These are phyloP conservation scores for Bombardia bombarda DNA, from an alignment of 495 filamentous ascomycete species.

Conservation along the genomic window DNA sequence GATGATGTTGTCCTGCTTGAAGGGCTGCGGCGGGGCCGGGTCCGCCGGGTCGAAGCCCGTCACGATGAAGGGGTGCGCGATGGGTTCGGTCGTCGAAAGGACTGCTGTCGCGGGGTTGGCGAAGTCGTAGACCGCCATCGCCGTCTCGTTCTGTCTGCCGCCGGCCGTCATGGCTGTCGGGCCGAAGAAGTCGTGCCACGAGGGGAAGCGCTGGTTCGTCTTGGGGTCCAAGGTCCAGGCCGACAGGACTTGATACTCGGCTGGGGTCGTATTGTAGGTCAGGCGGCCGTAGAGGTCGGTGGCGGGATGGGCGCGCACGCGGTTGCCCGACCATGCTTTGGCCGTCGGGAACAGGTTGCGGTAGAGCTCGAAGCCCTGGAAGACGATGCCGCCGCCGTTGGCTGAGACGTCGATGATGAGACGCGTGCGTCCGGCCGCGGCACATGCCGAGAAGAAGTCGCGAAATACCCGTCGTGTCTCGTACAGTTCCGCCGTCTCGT, in stretches of 20 bases:
- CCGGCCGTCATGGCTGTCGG: no score
- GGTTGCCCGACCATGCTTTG: constrained; percentile 16
- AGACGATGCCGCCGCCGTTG: constrained; percentile 42
- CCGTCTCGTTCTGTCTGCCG: no score
- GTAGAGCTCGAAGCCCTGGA: constrained; percentile 27
- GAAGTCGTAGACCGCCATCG: no score
- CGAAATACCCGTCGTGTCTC: no score
- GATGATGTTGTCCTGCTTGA: constrained; percentile 30
- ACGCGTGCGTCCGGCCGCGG: constrained; percentile 4
- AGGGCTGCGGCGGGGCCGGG: constrained; percentile 16
- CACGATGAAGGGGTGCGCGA: not conserved
- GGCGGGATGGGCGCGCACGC: constrained; percentile 9
- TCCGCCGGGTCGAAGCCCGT: not conserved
- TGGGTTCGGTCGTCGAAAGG: not conserved
- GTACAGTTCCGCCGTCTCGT: constrained; percentile 10
- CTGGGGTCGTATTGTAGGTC: not conserved
- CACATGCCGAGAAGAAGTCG: constrained; percentile 4
- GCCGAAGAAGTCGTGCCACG: no score
- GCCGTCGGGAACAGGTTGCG: constrained; percentile 29
- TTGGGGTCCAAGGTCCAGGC: not conserved
- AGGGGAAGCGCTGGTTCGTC: no score
- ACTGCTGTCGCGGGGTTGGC: no score
- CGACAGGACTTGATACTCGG: not conserved
- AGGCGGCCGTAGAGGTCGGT: not conserved
- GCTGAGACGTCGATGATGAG: constrained; percentile 47